phyloP scores from a whole-genome alignment of 371 early-diverging fungal species.

The Dinochytrium kinnereticum region DNA sequence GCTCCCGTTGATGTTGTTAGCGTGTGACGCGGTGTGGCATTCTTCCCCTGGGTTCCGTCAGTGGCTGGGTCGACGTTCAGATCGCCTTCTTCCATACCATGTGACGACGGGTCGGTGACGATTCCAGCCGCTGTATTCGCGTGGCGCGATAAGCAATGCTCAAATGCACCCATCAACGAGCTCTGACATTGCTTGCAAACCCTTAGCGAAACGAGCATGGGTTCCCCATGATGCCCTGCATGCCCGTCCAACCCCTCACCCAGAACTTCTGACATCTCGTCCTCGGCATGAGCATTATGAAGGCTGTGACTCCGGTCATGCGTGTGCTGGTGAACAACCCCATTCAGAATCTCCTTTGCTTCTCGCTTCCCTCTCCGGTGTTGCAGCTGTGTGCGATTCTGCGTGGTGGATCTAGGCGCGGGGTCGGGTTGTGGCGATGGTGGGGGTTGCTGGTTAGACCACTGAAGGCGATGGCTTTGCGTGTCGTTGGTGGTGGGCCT shows the following conservation, averaged over 20 bases:
- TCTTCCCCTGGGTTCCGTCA: neutral
- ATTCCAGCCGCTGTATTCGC: constrained; percentile 5
- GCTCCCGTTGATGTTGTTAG: neutral
- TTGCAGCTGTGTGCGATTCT: neutral
- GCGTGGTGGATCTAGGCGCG: neutral
- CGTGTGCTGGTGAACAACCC: too few relatives aligned
- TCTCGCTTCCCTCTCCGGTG: neutral
- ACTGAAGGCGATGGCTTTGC: too few relatives aligned
- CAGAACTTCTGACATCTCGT: constrained; percentile 4
- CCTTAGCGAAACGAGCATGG: constrained; percentile 41
- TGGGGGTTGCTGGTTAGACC: neutral
- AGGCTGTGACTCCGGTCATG: too few relatives aligned
- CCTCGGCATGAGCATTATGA: constrained; percentile 16
- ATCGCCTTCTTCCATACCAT: too few relatives aligned
- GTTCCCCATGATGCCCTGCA: neutral
- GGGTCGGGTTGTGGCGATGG: neutral
- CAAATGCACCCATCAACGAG: constrained; percentile 47
- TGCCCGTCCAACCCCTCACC: neutral
- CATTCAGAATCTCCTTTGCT: too few relatives aligned
- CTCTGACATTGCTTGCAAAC: constrained; percentile 51
- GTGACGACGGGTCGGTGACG: too few relatives aligned
- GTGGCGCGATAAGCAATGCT: constrained; percentile 48
- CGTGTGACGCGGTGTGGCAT: neutral
- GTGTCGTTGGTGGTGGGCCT: neutral
- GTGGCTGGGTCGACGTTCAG: neutral